Evolutionary conservation across 148 eudicot genomes (phyloP), one percentile per base, ranked within the genome.

Genomic region (Vaccinium myrtillus): DNA sequence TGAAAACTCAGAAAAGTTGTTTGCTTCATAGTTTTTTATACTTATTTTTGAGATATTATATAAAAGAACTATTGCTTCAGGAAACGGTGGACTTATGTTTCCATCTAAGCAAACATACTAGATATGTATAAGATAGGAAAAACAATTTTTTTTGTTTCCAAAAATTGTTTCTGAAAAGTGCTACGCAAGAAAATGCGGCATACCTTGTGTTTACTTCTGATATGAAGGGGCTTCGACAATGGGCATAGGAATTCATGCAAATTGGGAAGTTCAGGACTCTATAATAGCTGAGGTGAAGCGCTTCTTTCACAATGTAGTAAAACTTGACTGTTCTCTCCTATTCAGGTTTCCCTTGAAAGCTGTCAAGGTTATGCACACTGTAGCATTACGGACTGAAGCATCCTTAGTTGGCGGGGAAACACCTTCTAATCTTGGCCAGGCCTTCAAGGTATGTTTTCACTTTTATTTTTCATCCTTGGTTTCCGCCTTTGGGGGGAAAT

Each of bases 351-450:
- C 99, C 32, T 89, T 97, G 86, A 97, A 97, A 91, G 99, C 99
- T 67, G 99, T 94, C 74, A 95, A 91, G 55, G 99, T 97, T 70
- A 97, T 97, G 99, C 99, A 97, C 88, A 97, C 98, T 36, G 98
- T 97, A 43, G 92, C 99, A 70, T 88, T 97, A 86, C 90, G 99
- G 87, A 97, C 99, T 69, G 99, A 97, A 90, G 94, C 96, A 85
- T 94, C 95, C 78, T 81, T 94, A 55, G 77, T 78, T 81, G 92
- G 87, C 86, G 83, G 94, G 75, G 90, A 90, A 88, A 84, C 90
- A 11, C 94, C 93, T 43, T 78, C 88, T 53, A 90, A 92, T 87
- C 91, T 93, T 77, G 96, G 98, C 83, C 92, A 87, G 84, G 92
- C 92, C 77, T 92, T 95, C 86, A 95, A 95, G 98, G 98, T 95